A percentile compares a stretch with the other conserved stretches of the same genome.
phyloP scores from a whole-genome alignment of 352 stramenopile genomes.

The Phytopythium mirpurense region DNA sequence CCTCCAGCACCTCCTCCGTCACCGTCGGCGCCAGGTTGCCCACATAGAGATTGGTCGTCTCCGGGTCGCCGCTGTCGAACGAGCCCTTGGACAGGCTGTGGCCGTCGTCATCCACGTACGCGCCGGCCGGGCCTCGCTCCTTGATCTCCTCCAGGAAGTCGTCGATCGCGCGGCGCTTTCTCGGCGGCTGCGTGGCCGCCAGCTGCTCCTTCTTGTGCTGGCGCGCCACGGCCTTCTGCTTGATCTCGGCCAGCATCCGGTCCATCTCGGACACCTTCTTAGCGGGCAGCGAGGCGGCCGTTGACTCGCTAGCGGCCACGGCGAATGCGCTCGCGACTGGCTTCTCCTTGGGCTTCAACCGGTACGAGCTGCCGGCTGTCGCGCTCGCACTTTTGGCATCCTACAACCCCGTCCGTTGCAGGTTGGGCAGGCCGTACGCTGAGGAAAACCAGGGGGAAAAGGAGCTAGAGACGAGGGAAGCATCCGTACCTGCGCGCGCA shows the following conservation, averaged over 20 bases:
- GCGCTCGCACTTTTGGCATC: too few relatives aligned
- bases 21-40: constrained; percentile 91
- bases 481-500: constrained; percentile 26
- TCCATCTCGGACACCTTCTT: constrained; percentile 63
- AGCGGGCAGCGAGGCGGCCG: constrained; percentile 3
- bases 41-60: constrained; percentile 94
- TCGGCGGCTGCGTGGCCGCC: constrained; percentile 11
- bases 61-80: constrained; percentile 78
- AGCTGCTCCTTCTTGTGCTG: constrained; percentile 13
- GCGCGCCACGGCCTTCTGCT: constrained; percentile 38
- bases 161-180: constrained; percentile 79
- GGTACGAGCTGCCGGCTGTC: constrained; percentile 17
- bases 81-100: constrained; percentile 45
- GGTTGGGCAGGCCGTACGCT: too few relatives aligned
- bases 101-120: constrained; percentile 13
- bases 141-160: constrained; percentile 90
- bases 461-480: neutral
- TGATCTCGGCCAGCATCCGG: constrained; percentile 68
- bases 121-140: constrained; percentile 27
- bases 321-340: neutral
- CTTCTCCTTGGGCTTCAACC: constrained; percentile 20
- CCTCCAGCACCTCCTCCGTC: constrained; percentile 89
- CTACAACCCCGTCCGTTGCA: too few relatives aligned
- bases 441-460: too few relatives aligned
- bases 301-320: neutral